Conservation (phyloP, 2,329 filamentous ascomycete genomes). For the Metarhizium sp. region DNA sequence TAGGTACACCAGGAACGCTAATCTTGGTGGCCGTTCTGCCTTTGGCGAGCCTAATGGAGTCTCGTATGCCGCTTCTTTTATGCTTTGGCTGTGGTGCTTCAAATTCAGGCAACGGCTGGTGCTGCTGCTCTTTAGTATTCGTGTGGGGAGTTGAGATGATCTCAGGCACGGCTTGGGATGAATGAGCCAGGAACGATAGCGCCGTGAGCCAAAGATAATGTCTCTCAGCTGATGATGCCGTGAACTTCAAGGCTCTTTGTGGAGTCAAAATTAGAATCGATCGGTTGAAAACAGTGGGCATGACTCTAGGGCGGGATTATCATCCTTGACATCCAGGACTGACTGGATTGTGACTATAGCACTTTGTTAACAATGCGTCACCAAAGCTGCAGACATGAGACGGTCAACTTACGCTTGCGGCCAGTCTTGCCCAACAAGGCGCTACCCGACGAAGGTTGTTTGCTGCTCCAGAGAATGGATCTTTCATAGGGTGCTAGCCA, state of each 20-base stretch:
- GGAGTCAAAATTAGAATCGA: slow-evolving; percentile 94
- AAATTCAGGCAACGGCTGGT: slow-evolving; percentile 33
- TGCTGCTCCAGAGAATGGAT: slow-evolving; percentile 96
- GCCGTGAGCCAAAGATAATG: slow-evolving; percentile 95
- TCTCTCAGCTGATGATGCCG: slow-evolving; percentile 69
- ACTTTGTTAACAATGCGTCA: slow-evolving; percentile 18
- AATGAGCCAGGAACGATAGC: slow-evolving; percentile 89
- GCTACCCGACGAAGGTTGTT: slow-evolving; percentile 81
- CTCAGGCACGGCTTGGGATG: slow-evolving; percentile 70
- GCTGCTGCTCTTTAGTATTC: slow-evolving; percentile 16
- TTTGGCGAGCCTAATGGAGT: slow-evolving; percentile 86
- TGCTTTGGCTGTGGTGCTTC: slow-evolving; percentile 38
- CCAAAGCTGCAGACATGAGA: not conserved
- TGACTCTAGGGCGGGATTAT: slow-evolving; percentile 70
- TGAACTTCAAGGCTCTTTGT: slow-evolving; percentile 90
- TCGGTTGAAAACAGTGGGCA: slow-evolving; percentile 64
- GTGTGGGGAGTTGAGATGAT: slow-evolving; percentile 48
- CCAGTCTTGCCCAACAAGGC: slow-evolving; percentile 91
- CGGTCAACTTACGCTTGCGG: slow-evolving; percentile 67
- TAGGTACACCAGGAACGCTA: slow-evolving; percentile 42
- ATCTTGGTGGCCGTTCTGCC: slow-evolving; percentile 46
- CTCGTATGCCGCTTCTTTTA: slow-evolving; percentile 56
- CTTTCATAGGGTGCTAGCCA: slow-evolving; percentile 97
- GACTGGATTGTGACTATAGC: slow-evolving; percentile 83
- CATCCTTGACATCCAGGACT: slow-evolving; percentile 92